Evolutionary conservation across 2,329 filamentous ascomycete genomes (phyloP).

Genomic region (Chaetomiaceae sp.): DNA sequence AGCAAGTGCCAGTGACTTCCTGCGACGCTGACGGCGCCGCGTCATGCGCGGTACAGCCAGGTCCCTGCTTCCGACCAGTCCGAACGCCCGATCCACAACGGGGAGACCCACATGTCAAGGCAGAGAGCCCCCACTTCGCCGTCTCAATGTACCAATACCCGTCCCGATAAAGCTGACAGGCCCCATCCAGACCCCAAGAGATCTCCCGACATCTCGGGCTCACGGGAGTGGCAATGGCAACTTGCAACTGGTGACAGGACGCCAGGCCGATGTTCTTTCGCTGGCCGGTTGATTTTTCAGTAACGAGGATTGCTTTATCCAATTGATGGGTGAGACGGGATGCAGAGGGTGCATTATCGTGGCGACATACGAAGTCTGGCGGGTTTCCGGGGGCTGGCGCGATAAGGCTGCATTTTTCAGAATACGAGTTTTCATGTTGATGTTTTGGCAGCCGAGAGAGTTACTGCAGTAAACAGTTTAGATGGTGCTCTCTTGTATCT

Average conservation of each 20-base stretch:
- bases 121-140: background rate
- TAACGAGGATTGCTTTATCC: no score
- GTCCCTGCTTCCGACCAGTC: constrained; percentile 17
- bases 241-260: background rate
- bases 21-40: constrained; percentile 12
- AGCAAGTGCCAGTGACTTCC: constrained; percentile 14
- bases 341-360: no score
- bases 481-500: no score
- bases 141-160: constrained; percentile 21
- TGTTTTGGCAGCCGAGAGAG: no score
- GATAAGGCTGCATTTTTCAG: no score
- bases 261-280: no score
- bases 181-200: background rate
- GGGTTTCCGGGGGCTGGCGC: no score
- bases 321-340: no score
- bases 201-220: constrained; percentile 4
- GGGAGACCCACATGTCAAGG: constrained; percentile 23
- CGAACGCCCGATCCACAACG: constrained; percentile 17
- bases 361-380: no score
- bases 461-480: no score
- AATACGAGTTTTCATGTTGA: no score
- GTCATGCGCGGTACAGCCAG: constrained; percentile 11
- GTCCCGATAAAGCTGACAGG: background rate
- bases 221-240: background rate
- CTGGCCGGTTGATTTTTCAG: no score